Conservation (phyloP, 2,329 filamentous ascomycete species). For the Magnaporthiopsis poae region DNA sequence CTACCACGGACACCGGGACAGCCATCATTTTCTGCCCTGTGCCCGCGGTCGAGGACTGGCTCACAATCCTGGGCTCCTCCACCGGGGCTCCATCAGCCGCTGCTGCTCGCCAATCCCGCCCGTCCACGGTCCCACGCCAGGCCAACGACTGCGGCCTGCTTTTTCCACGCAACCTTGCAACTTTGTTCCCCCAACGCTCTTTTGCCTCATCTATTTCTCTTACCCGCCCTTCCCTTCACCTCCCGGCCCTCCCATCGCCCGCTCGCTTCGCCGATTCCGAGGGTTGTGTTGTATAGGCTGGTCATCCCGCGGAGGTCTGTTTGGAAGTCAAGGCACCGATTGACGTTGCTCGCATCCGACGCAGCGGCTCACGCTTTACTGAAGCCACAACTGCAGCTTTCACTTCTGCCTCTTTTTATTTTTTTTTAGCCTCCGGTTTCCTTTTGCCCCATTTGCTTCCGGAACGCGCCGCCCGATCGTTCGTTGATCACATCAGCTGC, state of each 20-base stretch:
- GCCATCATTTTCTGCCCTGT: background rate
- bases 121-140: conserved; percentile 2
- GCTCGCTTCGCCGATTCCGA: background rate
- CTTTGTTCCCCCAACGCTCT: conserved; percentile 4
- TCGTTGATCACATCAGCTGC: background rate
- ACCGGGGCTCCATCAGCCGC: background rate
- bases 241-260: background rate
- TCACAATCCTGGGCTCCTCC: background rate
- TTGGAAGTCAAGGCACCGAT: background rate
- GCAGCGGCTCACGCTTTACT: background rate
- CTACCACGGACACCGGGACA: background rate
- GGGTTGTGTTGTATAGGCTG: background rate
- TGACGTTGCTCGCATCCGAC: background rate
- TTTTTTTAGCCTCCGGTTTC: background rate
- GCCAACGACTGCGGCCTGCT: conserved; percentile 2
- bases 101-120: conserved; percentile 1
- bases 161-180: conserved; percentile 1
- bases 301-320: background rate
- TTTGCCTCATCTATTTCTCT: conserved; percentile 1
- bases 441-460: background rate
- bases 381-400: background rate
- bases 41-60: background rate
- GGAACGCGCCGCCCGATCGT: background rate
- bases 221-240: background rate
- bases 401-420: background rate